phyloP scores from a whole-genome alignment of 371 early-diverging fungal genomes.

The Lichtheimia ornata region DNA sequence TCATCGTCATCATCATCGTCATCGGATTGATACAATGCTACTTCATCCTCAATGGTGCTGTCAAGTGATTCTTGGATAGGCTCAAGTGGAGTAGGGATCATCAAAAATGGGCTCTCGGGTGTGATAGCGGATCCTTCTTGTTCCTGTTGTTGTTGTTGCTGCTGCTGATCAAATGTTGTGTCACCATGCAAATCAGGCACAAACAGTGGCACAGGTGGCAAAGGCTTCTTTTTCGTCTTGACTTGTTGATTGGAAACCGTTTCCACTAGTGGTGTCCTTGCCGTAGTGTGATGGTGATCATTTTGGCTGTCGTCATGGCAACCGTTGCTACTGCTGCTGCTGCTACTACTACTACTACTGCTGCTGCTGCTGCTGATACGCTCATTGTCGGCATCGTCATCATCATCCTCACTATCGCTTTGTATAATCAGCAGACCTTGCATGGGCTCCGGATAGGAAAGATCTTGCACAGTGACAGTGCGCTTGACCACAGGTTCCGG shows the following conservation, averaged over 20 bases:
- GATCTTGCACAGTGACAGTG: constrained; percentile 20
- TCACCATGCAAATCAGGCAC: not conserved
- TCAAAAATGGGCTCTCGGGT: constrained; percentile 1
- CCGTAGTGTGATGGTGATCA: not conserved
- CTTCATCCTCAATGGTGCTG: constrained; percentile 10
- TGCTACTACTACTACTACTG: not conserved
- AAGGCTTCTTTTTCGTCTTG: not conserved
- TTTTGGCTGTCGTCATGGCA: too few relatives aligned
- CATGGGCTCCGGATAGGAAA: constrained; percentile 11
- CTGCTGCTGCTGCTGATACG: not conserved
- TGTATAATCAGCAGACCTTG: constrained; percentile 17
- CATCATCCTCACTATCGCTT: constrained; percentile 13
- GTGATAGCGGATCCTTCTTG: not conserved
- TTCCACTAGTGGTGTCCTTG: too few relatives aligned
- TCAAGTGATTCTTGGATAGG: constrained; percentile 10
- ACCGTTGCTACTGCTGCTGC: not conserved
- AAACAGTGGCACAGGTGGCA: constrained; percentile 1
- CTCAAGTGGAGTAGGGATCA: constrained; percentile 11
- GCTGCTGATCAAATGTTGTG: not conserved
- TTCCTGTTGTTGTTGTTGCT: not conserved
- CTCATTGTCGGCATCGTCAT: constrained; percentile 15
- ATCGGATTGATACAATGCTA: not conserved
- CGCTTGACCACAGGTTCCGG: constrained; percentile 8
- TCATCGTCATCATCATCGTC: not conserved
- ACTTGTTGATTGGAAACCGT: not conserved